Evolutionary conservation across 805 yeast genomes (phyloP).

Genomic region (Candida insectalens): DNA sequence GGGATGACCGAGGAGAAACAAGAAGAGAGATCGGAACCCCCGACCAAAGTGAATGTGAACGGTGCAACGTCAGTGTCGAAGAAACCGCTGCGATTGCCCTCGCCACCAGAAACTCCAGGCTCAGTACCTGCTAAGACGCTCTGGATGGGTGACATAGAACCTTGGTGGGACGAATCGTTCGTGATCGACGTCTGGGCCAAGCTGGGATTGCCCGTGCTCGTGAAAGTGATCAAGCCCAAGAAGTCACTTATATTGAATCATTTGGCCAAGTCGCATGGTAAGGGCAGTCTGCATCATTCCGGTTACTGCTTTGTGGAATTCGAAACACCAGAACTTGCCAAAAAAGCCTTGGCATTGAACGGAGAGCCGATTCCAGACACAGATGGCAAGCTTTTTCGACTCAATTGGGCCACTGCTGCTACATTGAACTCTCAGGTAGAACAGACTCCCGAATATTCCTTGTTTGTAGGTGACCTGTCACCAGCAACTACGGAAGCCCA

Average conservation of each 20-base stretch:
- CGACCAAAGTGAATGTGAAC: too few relatives aligned
- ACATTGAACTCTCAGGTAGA: slow-evolving; percentile 63
- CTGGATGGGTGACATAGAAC: slow-evolving; percentile 87
- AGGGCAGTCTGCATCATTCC: slow-evolving; percentile 22
- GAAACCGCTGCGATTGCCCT: slow-evolving; percentile 29
- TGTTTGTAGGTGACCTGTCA: slow-evolving; percentile 77
- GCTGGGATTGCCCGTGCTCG: slow-evolving; percentile 45
- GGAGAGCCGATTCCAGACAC: slow-evolving; percentile 56
- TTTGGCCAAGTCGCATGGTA: slow-evolving; percentile 19
- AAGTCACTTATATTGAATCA: slow-evolving; percentile 27
- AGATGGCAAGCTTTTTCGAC: slow-evolving; percentile 51
- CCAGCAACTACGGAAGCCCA: slow-evolving; percentile 78
- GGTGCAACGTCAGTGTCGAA: not conserved
- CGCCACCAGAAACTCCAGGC: slow-evolving; percentile 43
- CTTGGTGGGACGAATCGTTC: slow-evolving; percentile 63
- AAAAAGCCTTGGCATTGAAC: slow-evolving; percentile 55
- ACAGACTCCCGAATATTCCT: slow-evolving; percentile 65
- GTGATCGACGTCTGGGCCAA: slow-evolving; percentile 51
- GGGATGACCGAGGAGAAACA: too few relatives aligned
- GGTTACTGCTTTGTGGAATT: slow-evolving; percentile 80
- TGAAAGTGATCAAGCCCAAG: slow-evolving; percentile 51
- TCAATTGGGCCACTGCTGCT: slow-evolving; percentile 82
- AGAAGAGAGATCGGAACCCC: too few relatives aligned
- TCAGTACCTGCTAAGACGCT: slow-evolving; percentile 55
- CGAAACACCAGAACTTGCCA: slow-evolving; percentile 58